Conservation (phyloP, 139 green algal species). For the Volvox africanus region DNA sequence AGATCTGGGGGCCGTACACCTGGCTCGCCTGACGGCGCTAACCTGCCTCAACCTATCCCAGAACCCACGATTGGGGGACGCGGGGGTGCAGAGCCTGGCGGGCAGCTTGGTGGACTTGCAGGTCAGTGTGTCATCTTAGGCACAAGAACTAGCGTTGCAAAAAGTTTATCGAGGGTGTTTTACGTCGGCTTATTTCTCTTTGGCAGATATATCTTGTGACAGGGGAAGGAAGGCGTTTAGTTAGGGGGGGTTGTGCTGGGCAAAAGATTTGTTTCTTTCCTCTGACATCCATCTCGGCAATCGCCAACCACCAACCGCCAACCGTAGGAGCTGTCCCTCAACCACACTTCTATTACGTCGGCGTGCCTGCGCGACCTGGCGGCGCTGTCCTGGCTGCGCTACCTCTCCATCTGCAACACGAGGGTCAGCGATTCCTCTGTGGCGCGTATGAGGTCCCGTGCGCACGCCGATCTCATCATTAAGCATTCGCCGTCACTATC, state of each 20-base stretch:
- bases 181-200: too few species aligned
- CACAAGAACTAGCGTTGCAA: too few species aligned
- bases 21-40: constrained; percentile 41
- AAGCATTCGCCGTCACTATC: constrained; percentile 3
- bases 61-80: constrained; percentile 38
- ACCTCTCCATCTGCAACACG: constrained; percentile 29
- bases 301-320: background rate
- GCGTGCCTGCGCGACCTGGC: constrained; percentile 8
- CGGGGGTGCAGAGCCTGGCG: constrained; percentile 17
- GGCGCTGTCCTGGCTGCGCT: constrained; percentile 18
- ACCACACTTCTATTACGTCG: constrained; percentile 28
- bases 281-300: too few species aligned
- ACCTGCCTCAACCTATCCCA: constrained; percentile 47
- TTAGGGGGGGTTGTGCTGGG: background rate
- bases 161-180: too few species aligned
- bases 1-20: constrained; percentile 30
- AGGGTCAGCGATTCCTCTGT: constrained; percentile 31
- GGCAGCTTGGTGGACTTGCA: constrained; percentile 13
- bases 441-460: background rate
- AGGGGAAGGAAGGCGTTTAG: background rate
- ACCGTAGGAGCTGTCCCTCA: constrained; percentile 38
- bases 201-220: too few species aligned
- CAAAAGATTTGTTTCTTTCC: too few species aligned
- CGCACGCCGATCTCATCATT: constrained; percentile 33
- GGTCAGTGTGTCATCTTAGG: background rate